phyloP scores from a whole-genome alignment of 495 filamentous ascomycete genomes.

The Cercophora samala region DNA sequence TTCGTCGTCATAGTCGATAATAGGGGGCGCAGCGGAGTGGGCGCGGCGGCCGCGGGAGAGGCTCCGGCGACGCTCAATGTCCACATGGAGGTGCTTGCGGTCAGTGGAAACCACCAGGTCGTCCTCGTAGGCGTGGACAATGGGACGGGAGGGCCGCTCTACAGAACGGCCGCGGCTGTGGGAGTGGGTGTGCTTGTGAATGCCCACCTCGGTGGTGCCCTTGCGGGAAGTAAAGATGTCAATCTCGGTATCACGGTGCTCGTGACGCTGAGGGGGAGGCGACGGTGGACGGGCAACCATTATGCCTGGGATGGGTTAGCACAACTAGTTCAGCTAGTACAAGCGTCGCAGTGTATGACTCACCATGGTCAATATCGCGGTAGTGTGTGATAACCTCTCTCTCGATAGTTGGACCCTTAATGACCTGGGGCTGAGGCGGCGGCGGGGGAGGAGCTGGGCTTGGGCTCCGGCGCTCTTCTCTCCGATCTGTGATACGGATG shows the following conservation, averaged over 20 bases:
- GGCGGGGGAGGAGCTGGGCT: slow-evolving; percentile 49
- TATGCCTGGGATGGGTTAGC: slow-evolving; percentile 36
- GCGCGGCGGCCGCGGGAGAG: slow-evolving; percentile 37
- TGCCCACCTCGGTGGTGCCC: slow-evolving; percentile 50
- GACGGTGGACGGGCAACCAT: slow-evolving; percentile 44
- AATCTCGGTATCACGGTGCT: slow-evolving; percentile 49
- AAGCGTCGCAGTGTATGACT: slow-evolving; percentile 16
- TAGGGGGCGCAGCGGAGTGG: slow-evolving; percentile 47
- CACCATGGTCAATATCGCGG: slow-evolving; percentile 84
- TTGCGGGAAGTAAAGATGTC: slow-evolving; percentile 49
- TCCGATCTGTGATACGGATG: slow-evolving; percentile 44
- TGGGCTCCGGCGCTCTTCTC: slow-evolving; percentile 38
- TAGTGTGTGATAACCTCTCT: slow-evolving; percentile 84
- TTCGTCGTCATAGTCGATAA: slow-evolving; percentile 51
- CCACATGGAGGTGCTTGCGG: slow-evolving; percentile 57
- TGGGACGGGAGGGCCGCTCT: slow-evolving; percentile 32
- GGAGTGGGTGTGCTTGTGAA: slow-evolving; percentile 38
- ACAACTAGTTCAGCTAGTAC: background rate
- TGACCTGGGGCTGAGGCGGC: slow-evolving; percentile 49
- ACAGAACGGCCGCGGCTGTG: slow-evolving; percentile 33
- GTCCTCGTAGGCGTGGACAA: slow-evolving; percentile 34
- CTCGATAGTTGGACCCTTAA: slow-evolving; percentile 67
- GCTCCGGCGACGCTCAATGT: slow-evolving; percentile 43
- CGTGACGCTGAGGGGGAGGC: slow-evolving; percentile 43
- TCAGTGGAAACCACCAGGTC: slow-evolving; percentile 48